Evolutionary conservation across 129 eudicot species (phyloP), one percentile per base, ranked within the genome.

Genomic region (Mikania micrantha): DNA sequence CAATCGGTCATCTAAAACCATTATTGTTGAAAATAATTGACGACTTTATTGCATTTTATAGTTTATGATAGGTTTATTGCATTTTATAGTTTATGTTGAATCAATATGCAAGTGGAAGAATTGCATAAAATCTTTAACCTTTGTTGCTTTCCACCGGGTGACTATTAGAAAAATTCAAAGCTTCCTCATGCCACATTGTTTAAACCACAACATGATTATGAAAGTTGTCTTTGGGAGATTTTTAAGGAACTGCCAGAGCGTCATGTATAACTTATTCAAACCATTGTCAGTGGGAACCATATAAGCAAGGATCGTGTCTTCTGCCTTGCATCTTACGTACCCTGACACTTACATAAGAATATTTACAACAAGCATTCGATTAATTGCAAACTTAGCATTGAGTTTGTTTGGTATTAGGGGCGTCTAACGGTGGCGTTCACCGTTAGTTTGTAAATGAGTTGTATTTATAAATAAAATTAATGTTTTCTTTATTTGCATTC

Each of bases 141-240:
- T 41, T 91, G 97, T 76, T 96, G 98, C 9, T 85, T 95, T 7
- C 98, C 96, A 9, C 91, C 87, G 4, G 96, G 88, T 6, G 96
- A 86, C 61, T 92, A 92, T 57, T 88, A 95, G 98, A 92, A 86
- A 67, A 92, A 82, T 72, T 79, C 95, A 52, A 88, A 86, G 71
- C 96, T 88, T 84, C 95, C 98, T 67, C 98, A 86, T 77, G 95
- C 95, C 22, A 88, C 98, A 42, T 65, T 92, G 49, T 92, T 92
- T 77, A 92, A 92, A 67, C 98, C 98, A 32, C 98, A 92, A 53
- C 95, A 92, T 66, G 95, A 83, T 38, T 92, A 92, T 59, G 86
- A 83, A 67, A 85, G 96, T 65, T 79, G 85, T 76, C 80, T 92
- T 24, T 74, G 85, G 85, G 85, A 92, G 60, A 83, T 95, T 40